A percentile compares a stretch with the other conserved stretches of the same genome.
phyloP scores from a whole-genome alignment of 345 rosid species.

The Eucalyptus regnans region DNA sequence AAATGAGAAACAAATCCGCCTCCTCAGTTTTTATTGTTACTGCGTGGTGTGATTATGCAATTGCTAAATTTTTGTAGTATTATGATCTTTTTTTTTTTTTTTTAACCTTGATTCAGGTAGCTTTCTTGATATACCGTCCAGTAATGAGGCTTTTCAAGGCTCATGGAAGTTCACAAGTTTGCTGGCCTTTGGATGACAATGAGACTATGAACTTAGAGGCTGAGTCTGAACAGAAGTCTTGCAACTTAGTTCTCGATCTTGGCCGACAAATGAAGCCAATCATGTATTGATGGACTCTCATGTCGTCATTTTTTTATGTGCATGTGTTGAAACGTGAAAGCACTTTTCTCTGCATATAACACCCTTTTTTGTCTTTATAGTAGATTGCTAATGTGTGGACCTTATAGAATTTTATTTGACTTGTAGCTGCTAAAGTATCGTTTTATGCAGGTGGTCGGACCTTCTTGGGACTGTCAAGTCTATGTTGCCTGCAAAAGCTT shows the following conservation, averaged over 20 bases:
- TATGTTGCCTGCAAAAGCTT: constrained; percentile 90
- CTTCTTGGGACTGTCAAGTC: constrained; percentile 83
- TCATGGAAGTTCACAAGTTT: constrained; percentile 49
- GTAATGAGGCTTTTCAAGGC: constrained; percentile 93
- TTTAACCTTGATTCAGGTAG: constrained; percentile 39
- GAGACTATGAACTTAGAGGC: constrained; percentile 25
- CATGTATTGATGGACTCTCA: constrained; percentile 25
- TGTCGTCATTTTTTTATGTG: not conserved
- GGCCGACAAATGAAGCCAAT: constrained; percentile 44
- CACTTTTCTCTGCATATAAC: not conserved
- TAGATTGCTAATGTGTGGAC: not conserved
- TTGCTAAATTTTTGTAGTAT: not conserved
- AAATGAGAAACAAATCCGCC: not conserved
- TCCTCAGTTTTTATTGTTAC: not conserved
- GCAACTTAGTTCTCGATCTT: constrained; percentile 49
- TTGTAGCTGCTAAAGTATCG: not conserved
- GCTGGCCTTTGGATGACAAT: constrained; percentile 78
- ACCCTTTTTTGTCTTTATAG: not conserved
- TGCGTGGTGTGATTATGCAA: not conserved
- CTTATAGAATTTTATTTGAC: not conserved
- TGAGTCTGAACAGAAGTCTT: constrained; percentile 24
- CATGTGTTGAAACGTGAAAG: not conserved
- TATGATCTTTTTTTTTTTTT: not conserved
- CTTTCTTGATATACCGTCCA: constrained; percentile 93
- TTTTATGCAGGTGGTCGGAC: constrained; percentile 79